Evolutionary conservation across 2,329 filamentous ascomycete species (phyloP).

Genomic region (Dichotomopilus funicola): DNA sequence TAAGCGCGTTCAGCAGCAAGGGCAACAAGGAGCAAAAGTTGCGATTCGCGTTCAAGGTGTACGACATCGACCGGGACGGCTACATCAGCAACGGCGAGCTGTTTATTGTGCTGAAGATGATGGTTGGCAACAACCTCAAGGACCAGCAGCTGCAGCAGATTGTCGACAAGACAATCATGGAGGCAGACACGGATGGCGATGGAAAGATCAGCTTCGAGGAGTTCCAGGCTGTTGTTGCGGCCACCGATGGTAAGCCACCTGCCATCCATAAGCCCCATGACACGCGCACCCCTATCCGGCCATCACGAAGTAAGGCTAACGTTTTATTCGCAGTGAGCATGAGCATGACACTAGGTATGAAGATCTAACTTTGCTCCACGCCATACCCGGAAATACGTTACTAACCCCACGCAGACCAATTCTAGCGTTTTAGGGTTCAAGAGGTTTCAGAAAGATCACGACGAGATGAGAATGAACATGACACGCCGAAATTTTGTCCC

Average conservation of each 20-base stretch:
- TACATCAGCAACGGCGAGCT: slow-evolving; percentile 98
- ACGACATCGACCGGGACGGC: slow-evolving; percentile 97
- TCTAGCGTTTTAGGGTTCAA: neutral
- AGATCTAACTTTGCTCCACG: neutral
- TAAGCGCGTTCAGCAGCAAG: slow-evolving; percentile 94
- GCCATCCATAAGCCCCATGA: neutral
- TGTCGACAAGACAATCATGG: slow-evolving; percentile 99
- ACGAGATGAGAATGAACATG: neutral
- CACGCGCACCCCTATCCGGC: neutral
- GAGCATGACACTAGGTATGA: neutral
- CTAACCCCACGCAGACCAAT: neutral
- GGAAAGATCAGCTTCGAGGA: slow-evolving; percentile 99
- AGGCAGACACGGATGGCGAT: slow-evolving; percentile 91
- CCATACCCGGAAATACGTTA: neutral
- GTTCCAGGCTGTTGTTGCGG: slow-evolving; percentile 95
- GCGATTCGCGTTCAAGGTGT: slow-evolving; percentile 96
- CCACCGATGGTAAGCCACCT: slow-evolving; percentile 1
- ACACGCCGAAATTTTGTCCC: neutral
- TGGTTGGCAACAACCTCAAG: slow-evolving; percentile 98
- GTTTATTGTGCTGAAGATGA: slow-evolving; percentile 99
- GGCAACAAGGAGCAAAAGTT: slow-evolving; percentile 99
- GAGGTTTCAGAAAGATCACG: neutral
- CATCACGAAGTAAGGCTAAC: neutral
- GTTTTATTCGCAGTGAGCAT: neutral
- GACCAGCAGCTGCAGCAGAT: slow-evolving; percentile 99